Base-by-base conservation (phyloP, 108 stramenopile species). In the Thalassiosira profunda region DNA sequence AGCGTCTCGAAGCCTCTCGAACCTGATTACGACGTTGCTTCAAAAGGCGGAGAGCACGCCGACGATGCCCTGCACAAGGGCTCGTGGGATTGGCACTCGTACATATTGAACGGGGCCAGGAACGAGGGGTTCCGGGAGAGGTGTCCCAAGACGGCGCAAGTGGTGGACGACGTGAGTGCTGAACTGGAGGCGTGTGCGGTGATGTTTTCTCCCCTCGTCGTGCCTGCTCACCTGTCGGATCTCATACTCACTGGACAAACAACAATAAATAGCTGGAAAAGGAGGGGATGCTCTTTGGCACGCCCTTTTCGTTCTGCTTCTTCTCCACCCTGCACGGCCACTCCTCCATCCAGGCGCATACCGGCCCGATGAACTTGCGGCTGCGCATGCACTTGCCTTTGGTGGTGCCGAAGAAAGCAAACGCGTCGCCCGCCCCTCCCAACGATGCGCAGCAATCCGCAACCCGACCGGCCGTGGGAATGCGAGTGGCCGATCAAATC, bases 341-440 rank as follows among this genome's bases (percentile, higher is more conserved):
- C 10, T 78, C 86, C 4, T 77, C 58, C 1, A 98, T 99, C 58
- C 66, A 73, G 37, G 63, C 96, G 10, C 99, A 99, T 67, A 73
- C 86, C 0, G 93, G 86, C 6, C 97, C 99, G 17, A 97, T 93
- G 87, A 99, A 99, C 65, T 81, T 98, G 40, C 80, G 99, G 0
- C 70, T 98, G 41, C 86, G 98, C 1, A 82, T 96, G 34, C 99
- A 99, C 84, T 70, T 98, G 24, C 96, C 96, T 2, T 74, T 99
- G n/a, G 59, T 87, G 17, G 97, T 99, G 5, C 97, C 98, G 17
- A 63, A 52, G 24, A 33, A 76, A 25, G 35, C 37, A 12, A 47
- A 53, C 41, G n/a, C n/a, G n/a, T 20, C 40, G 52, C 33, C 23
- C 29, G n/a, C n/a, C n/a, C n/a, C n/a, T n/a, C n/a, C n/a, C n/a